These are phyloP conservation scores for Fraxinus sp. DNA, from an alignment of 305 asterid genomes.

Conservation along the genomic window DNA sequence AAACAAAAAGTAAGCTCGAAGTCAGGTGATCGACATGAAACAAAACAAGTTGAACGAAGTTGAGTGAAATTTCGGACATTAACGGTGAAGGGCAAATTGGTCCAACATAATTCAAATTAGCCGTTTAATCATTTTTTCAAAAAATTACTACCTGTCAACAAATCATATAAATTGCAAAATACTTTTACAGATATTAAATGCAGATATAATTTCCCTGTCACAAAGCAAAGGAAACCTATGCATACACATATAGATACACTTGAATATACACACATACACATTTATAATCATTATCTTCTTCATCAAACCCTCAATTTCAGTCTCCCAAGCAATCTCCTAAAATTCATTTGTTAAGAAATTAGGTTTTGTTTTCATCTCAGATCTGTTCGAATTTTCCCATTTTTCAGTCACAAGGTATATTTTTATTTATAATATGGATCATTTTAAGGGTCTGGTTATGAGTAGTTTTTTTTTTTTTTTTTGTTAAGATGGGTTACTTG, in stretches of 20 bases:
- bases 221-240: constrained; percentile 31
- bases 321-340: constrained; percentile 43
- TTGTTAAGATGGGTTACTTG: constrained; percentile 7
- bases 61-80: neutral
- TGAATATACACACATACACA: neutral
- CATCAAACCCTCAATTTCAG: constrained; percentile 42
- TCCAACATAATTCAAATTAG: constrained; percentile 27
- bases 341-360: constrained; percentile 3
- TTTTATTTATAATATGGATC: constrained; percentile 5
- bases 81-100: constrained; percentile 27
- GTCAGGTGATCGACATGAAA: neutral
- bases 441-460: constrained; percentile 5
- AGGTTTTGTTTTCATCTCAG: constrained; percentile 35
- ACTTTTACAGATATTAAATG: constrained; percentile 23
- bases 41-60: neutral
- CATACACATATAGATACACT: constrained; percentile 14
- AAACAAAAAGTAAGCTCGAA: neutral
- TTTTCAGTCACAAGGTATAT: neutral
- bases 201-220: constrained; percentile 22
- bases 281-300: constrained; percentile 30
- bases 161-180: constrained; percentile 23
- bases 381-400: constrained; percentile 39
- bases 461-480: neutral
- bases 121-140: constrained; percentile 37
- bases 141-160: constrained; percentile 29